Evolutionary conservation across 2,329 filamentous ascomycete genomes (phyloP), one percentile per base, ranked within the genome.

Genomic region (Diplodia corticola): DNA sequence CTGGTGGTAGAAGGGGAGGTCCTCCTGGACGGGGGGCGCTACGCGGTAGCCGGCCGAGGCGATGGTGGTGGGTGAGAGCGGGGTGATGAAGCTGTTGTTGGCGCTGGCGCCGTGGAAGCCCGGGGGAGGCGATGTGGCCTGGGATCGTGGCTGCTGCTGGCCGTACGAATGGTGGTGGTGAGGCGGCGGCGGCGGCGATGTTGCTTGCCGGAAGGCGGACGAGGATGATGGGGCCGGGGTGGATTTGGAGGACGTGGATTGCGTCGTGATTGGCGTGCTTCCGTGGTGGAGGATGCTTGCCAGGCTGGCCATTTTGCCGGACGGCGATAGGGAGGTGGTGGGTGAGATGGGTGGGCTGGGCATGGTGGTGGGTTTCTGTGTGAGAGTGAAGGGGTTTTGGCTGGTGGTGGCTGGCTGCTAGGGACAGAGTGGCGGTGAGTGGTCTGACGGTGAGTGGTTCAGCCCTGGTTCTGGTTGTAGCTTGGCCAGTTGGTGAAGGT

Each of bases 1-100:
- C 30, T 65, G 64, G 30, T 40, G 33, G 64, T 65, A 65, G 44
- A 51, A 60, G n/a, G 64, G 53, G 9, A 61, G 57, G 46, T 63
- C 40, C 20, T 44, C 60, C 26, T 63, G 46, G 28, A 40, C 24
- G 48, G 44, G 24, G 26, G 28, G n/a, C n/a, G n/a, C 40, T 6
- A 44, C 15, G 40, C 40, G 40, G 37, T 46, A 17, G 40, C 40
- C 57, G 40, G 40, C 26, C 17, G 17, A 10, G 17, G 17, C 10
- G 57, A n/a, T 22, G 9, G 46, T 53, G 30, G 60, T 63, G 20
- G 35, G 50, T 3, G 63, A 65, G 24, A 55, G 57, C 26, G 57
- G 57, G 24, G 48, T 44, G 40, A 44, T 44, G 40, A 44, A 44
- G n/a, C n/a, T 44, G 40, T 44, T 44, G n/a, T 10, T 17, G 37